Base-by-base conservation (phyloP, 768 basidiomycete genomes). In the Leccinum obscurum region DNA sequence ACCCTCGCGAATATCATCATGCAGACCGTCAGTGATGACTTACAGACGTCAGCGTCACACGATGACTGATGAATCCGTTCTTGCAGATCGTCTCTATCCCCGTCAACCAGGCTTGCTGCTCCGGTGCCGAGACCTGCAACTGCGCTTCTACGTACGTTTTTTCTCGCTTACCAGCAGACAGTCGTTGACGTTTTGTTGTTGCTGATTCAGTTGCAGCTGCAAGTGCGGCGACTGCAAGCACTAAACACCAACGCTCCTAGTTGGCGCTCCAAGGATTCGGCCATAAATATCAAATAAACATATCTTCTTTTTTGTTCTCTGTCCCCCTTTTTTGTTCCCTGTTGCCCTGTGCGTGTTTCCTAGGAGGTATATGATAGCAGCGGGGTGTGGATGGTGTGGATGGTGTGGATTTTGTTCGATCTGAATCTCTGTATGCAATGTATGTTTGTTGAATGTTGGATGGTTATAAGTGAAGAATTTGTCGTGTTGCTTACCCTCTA, bases 71-170 rank as follows among this genome's bases (percentile, higher is more conserved):
- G 20, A 10, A 20, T 10, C 8, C 13, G 17, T 11, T 48, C 17
- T 30, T 50, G 50, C 37, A 68, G 67, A 37, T 57, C 37, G 39
- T 15, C 32, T 55, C 53, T 11, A 32, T 60, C 52, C 61, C 48
- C n/a, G 57, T 46, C 15, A 62, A 69, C 58, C 50, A 69, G 50
- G 61, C 68, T 30, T 68, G 68, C 65, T 69, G 68, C 55, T 51
- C 54, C 22, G 17, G 54, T 20, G 4, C 52, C 34, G 20, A 52
- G 0, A 9, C 28, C 5, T 70, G 68, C 61, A 55, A 26, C 20
- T 69, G 68, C 61, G 24, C 52, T 28, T 55, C 65, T 4, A 52
- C 32, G 68, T 63, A 60, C 1, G 60, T 57, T 13, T 20, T 6
- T 28, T 15, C 41, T 37, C 7, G 11, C 14, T 24, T 26, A 15